Evolutionary conservation across 2,329 filamentous ascomycete species (phyloP).

Genomic region (Bipolaris gigantea): DNA sequence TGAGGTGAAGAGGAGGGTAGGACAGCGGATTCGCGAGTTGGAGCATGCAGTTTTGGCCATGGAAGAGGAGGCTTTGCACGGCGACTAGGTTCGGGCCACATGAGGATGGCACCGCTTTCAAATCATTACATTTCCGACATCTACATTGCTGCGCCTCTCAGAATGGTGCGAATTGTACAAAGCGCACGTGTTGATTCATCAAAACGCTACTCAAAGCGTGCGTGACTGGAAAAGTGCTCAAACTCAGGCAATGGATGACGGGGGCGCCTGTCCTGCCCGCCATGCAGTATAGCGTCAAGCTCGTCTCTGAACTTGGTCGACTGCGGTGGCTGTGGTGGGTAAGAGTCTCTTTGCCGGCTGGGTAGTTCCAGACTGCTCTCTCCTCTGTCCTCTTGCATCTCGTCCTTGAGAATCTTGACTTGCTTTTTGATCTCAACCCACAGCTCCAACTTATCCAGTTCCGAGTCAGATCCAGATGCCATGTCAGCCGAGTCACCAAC

Average conservation of each 20-base stretch:
- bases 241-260: slow-evolving; percentile 5
- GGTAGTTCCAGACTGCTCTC: slow-evolving; percentile 1
- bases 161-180: not conserved
- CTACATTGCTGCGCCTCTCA: not conserved
- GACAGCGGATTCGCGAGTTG: slow-evolving; percentile 56
- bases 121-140: not conserved
- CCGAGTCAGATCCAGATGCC: slow-evolving; percentile 6
- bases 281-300: slow-evolving; percentile 28
- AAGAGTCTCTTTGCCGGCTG: not conserved
- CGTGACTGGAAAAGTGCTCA: slow-evolving; percentile 5
- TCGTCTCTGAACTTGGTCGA: slow-evolving; percentile 23
- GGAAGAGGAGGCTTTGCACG: slow-evolving; percentile 55
- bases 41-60: slow-evolving; percentile 55
- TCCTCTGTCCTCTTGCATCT: slow-evolving; percentile 38
- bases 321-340: not conserved
- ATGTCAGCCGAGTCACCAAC: not conserved
- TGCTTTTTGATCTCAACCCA: slow-evolving; percentile 50
- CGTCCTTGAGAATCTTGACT: slow-evolving; percentile 47
- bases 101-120: not conserved
- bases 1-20: slow-evolving; percentile 56
- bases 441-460: slow-evolving; percentile 44
- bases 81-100: slow-evolving; percentile 45
- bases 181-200: not conserved
- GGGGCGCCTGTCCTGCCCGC: slow-evolving; percentile 6
- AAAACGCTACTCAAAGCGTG: not conserved